These are phyloP conservation scores for Deuterostichococcus epilithicus DNA, from an alignment of 139 green algal species.

Conservation along the genomic window DNA sequence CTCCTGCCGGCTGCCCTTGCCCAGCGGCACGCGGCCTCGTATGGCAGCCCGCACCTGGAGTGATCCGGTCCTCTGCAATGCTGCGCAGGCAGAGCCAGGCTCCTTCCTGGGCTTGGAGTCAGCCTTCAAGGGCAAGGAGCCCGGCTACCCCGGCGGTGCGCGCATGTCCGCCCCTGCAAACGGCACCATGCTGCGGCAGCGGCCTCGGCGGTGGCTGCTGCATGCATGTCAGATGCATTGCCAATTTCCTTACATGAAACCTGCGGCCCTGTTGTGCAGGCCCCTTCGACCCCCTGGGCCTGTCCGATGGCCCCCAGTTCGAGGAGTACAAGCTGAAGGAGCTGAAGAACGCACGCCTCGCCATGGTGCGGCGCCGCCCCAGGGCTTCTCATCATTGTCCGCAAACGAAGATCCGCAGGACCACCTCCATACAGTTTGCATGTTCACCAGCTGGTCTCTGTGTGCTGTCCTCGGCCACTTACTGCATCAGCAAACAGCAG, in stretches of 20 bases:
- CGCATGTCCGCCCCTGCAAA: no score
- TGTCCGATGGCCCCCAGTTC: conserved; percentile 65
- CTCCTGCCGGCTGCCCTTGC: conserved; percentile 43
- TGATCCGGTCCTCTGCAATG: conserved; percentile 70
- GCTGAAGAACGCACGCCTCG: conserved; percentile 89
- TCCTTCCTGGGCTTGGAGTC: conserved; percentile 61
- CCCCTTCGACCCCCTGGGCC: conserved; percentile 84
- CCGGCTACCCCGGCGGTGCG: conserved; percentile 39
- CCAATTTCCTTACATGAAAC: not conserved
- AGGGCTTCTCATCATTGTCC: not conserved
- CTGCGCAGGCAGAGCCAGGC: conserved; percentile 58
- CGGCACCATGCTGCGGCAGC: not conserved
- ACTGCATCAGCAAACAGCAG: conserved; percentile 27
- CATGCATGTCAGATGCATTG: no score
- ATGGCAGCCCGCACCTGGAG: conserved; percentile 76
- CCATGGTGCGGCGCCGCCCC: conserved; percentile 33
- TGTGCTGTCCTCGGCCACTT: no score
- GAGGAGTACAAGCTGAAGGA: conserved; percentile 80
- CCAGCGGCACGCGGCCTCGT: conserved; percentile 60
- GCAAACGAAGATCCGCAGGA: not conserved
- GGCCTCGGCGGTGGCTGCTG: no score
- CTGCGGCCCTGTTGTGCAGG: conserved; percentile 43
- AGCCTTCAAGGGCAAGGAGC: conserved; percentile 67
- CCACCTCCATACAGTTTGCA: not conserved
- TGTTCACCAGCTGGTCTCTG: not conserved